Base-by-base conservation (phyloP, 139 green algal genomes). In the Zygnema cylindricum region DNA sequence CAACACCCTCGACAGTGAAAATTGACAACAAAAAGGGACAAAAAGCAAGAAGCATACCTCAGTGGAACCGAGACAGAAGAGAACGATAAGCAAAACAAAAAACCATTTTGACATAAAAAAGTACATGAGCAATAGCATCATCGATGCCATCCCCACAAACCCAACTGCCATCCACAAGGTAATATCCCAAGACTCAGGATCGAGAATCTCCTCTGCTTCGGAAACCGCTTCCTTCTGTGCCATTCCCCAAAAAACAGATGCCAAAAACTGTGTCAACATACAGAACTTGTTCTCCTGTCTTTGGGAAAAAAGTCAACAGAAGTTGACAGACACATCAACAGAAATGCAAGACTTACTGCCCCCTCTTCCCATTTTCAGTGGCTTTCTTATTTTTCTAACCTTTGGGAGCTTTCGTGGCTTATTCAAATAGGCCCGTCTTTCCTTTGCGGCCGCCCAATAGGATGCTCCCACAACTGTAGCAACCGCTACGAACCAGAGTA, bases 121-220 rank as follows among this genome's bases (percentile, higher is more conserved):
- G 83, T 88, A 92, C 55, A 92, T 82, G 16, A 89, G 33, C 54
- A 92, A 57, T 55, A 92, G 88, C 43, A 88, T 69, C 1, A 32
- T 40, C 21, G 82, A 90, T 33, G 88, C 79, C 22, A 86, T 30
- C 43, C 86, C 73, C 35, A 89, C 83, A 32, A 92, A 92, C 0
- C 22, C 30, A 2, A 81, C 75, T 30, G 83, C 82, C 3, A 77
- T 38, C 2, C 1, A 16, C 42, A 88, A 21, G n/a, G 36, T 73
- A 2, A 92, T 89, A 25, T 92, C 88, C n/a, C 78, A 23, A 2
- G 32, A 35, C 76, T 87, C 75, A 23, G 77, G 33, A 43, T 79
- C 36, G 11, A 7, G 77, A 21, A 23, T 22, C 71, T 79, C 11
- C 71, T 79, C 71, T 16, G 71, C 71, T 43, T 79, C 71, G 16